These are phyloP conservation scores for Ammopiptanthus mongolicus DNA, from an alignment of 306 rosid genomes.

Conservation along the genomic window DNA sequence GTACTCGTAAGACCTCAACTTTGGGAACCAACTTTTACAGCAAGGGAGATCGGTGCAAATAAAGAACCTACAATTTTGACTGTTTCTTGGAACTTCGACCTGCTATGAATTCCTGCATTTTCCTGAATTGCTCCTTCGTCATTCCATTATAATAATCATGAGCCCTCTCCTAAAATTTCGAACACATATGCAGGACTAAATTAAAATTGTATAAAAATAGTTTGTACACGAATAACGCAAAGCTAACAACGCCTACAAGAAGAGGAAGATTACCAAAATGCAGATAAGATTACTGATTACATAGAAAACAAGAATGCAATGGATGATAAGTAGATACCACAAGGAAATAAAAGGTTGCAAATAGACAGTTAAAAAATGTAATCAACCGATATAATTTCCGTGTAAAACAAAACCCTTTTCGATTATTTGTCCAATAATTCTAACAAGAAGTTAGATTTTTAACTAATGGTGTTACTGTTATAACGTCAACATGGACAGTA, in stretches of 20 bases:
- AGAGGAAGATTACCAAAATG: neutral
- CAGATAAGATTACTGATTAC: neutral
- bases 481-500: neutral
- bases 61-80: slow-evolving; percentile 58
- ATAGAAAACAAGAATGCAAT: neutral
- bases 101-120: slow-evolving; percentile 87
- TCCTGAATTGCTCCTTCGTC: slow-evolving; percentile 80
- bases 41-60: neutral
- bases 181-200: neutral
- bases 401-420: neutral
- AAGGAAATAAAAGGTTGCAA: neutral
- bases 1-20: neutral
- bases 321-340: neutral
- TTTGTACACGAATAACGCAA: neutral
- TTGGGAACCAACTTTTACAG: slow-evolving; percentile 8
- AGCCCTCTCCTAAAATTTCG: slow-evolving; percentile 59
- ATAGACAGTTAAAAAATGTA: neutral
- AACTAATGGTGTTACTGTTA: neutral
- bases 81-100: slow-evolving; percentile 68
- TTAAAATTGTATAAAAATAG: neutral
- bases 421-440: neutral
- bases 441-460: neutral
- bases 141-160: slow-evolving; percentile 75
- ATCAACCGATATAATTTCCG: neutral
- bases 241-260: neutral